Evolutionary conservation across 805 yeast species (phyloP), one percentile per base, ranked within the genome.

Genomic region (Metschnikowia sp.): DNA sequence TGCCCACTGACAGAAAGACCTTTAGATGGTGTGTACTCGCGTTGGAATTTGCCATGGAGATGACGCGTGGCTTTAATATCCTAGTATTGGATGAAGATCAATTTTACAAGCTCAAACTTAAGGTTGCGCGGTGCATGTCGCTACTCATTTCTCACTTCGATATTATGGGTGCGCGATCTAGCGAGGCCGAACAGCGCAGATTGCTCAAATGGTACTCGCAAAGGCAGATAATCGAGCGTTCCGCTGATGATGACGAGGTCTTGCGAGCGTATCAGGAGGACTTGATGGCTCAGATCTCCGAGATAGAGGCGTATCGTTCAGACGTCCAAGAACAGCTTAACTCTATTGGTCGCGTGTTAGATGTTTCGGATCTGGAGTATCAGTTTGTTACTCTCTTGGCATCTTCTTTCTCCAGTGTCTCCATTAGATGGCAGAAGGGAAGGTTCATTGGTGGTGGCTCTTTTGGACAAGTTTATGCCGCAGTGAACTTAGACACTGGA

Each of bases 361-460:
- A 94, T 65, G 91, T 86, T 46, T 79, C 86, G 3, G 91, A 88
- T 59, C 82, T 86, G 49, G 97, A 89, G 59, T 88, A 90, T 59
- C 96, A 90, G 64, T 88, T 84, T 59, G 78, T 94, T 39, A 79
- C 94, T 2, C 83, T 88, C 46, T 74, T 95, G 47, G 96, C 97
- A 0, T 87, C 96, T 0, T 85, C 95, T 0, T 83, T 90, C 59
- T 86, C 96, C 2, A 86, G 90, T 56, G 86, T 91, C 29, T 85
- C 97, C 0, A 89, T 94, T 53, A 82, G 96, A 66, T 94, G 99
- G 99, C 97, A 94, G 65, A 96, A 92, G 69, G 96, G 97, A 40
- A 81, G 84, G 52, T 88, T 83, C 59, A 81, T 94, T 58, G 99
- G 99, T 2, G 92, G 96, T 38, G 99, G 99, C 37, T 81, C 97